Base-by-base conservation (phyloP, 352 stramenopile species). In the Detonula confervacea region DNA sequence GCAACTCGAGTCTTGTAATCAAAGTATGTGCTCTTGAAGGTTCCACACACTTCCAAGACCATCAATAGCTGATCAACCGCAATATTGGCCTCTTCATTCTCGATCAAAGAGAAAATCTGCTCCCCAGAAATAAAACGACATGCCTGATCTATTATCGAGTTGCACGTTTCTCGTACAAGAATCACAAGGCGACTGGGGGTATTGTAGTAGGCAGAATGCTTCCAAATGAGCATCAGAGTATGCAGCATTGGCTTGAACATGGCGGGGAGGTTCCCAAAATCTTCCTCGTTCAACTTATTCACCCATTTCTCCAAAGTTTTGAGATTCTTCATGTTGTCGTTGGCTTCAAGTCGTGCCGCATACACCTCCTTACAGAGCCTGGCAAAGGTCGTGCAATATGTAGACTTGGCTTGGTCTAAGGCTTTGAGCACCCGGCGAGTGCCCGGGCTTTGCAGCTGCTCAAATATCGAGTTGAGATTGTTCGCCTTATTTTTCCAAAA, bases 151-250 rank as follows among this genome's bases (percentile, higher is more conserved):
- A 98, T 98, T 3, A 98, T 84, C 12, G 95, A 97, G 86, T 99
- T 99, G 91, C 96, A 99, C 69, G 99, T 98, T 88, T 99, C 96
- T 42, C 96, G 92, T 89, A 99, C 97, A 47, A 99, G 88, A 37
- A 98, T 96, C 0, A 99, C 97, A 33, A 99, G 91, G 0, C 97
- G 87, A 20, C 95, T 95, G 0, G 97, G 95, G 6, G 96, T 98
- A 86, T 99, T 99, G 94, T 99, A 99, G 86, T 98, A 95, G 83
- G 97, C 97, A 24, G 96, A 98, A 88, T 99, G 98, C 84, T 99
- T 99, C 97, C 97, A 99, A 73, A 99, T 99, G 20, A 99, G 86
- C 69, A 99, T 89, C 12, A 99, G 97, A 62, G 98, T 98, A 81
- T 99, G 96, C 14, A 99, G 87, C 89, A 98, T 98, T n/a, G 97